These are phyloP conservation scores for Metschnikowia gruessii DNA, from an alignment of 805 yeast species.

Conservation along the genomic window DNA sequence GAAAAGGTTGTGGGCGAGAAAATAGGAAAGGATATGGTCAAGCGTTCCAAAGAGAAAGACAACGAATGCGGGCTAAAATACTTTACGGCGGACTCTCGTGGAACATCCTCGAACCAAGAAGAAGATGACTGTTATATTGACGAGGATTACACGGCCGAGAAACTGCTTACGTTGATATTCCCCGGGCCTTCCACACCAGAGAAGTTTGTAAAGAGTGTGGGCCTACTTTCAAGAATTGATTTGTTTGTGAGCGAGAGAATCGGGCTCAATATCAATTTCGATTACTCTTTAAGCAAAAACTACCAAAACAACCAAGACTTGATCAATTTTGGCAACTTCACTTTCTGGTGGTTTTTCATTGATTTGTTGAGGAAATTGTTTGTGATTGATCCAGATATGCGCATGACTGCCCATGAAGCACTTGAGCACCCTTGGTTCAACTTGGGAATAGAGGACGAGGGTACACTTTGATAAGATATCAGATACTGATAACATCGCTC, in stretches of 20 bases:
- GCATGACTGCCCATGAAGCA: slow-evolving; percentile 42
- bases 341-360: slow-evolving; percentile 79
- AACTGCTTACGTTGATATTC: slow-evolving; percentile 32
- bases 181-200: slow-evolving; percentile 40
- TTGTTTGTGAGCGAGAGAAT: slow-evolving; percentile 40
- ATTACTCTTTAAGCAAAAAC: slow-evolving; percentile 37
- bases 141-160: slow-evolving; percentile 23
- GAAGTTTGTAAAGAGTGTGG: slow-evolving; percentile 40
- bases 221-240: slow-evolving; percentile 42
- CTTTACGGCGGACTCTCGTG: slow-evolving; percentile 27
- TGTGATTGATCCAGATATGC: slow-evolving; percentile 36
- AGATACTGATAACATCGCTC: too few species aligned
- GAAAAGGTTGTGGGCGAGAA: slow-evolving; percentile 65
- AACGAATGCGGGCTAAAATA: slow-evolving; percentile 42
- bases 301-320: slow-evolving; percentile 36
- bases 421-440: slow-evolving; percentile 48
- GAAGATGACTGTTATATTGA: slow-evolving; percentile 34
- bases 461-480: slow-evolving; percentile 24
- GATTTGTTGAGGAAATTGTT: slow-evolving; percentile 40
- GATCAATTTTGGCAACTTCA: slow-evolving; percentile 58
- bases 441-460: slow-evolving; percentile 47
- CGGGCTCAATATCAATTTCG: slow-evolving; percentile 40
- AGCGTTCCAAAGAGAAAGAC: slow-evolving; percentile 30
- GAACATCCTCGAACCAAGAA: slow-evolving; percentile 12
- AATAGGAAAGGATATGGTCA: slow-evolving; percentile 46